phyloP scores from a whole-genome alignment of 1,139 yeast genomes.

The Taphrina communis region DNA sequence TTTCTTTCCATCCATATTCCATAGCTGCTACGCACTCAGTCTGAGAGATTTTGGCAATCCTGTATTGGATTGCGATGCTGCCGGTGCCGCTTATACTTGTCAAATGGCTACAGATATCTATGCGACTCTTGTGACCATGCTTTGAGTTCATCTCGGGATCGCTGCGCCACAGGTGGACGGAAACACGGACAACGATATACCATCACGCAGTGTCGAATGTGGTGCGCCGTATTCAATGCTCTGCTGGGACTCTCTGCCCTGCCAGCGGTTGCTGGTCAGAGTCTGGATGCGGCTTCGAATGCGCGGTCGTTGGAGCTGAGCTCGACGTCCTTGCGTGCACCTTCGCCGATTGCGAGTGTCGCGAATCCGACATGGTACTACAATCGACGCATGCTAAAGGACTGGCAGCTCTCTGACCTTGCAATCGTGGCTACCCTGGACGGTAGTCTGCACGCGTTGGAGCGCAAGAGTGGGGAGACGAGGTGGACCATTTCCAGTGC shows the following conservation, averaged over 20 bases:
- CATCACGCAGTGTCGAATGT: neutral
- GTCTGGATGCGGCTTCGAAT: neutral
- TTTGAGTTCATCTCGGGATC: no score
- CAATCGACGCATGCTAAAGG: slow-evolving; percentile 51
- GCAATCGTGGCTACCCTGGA: slow-evolving; percentile 82
- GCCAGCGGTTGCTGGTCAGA: neutral
- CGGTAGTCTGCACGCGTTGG: slow-evolving; percentile 83
- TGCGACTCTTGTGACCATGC: neutral
- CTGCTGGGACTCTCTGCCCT: neutral
- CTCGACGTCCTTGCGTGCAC: slow-evolving; percentile 3
- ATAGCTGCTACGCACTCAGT: no score
- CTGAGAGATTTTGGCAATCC: no score
- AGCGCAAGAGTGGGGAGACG: slow-evolving; percentile 74
- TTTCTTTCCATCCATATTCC: no score
- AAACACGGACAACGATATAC: no score
- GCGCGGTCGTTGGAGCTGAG: neutral
- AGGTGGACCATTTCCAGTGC: slow-evolving; percentile 74
- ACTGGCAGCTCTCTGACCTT: slow-evolving; percentile 66
- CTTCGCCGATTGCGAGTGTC: slow-evolving; percentile 14
- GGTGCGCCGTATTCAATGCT: slow-evolving; percentile 4
- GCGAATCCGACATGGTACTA: slow-evolving; percentile 8
- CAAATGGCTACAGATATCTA: no score
- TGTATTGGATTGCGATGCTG: no score
- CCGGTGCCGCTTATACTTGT: no score
- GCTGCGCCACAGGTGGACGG: neutral